Conservation (phyloP, 176 grass and related monocot genomes). For the Oryza meyeriana region DNA sequence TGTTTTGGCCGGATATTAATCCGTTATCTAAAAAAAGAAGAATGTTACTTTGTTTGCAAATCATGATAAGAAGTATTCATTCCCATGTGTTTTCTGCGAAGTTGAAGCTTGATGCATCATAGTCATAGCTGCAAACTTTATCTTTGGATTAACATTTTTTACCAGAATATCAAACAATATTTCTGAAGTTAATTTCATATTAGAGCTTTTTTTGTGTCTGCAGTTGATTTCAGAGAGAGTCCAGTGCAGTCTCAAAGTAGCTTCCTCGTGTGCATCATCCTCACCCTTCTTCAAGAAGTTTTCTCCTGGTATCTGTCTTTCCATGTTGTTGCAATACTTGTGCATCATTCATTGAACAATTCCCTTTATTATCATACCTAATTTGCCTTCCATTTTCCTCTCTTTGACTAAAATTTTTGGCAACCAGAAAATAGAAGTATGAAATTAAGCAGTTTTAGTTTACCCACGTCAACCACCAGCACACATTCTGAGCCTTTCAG, state of each 20-base stretch:
- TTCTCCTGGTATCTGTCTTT: slow-evolving; percentile 24
- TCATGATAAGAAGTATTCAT: too few species aligned
- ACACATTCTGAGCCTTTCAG: slow-evolving; percentile 43
- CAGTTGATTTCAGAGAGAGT: slow-evolving; percentile 35
- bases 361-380: neutral
- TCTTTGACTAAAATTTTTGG: slow-evolving; percentile 15
- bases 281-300: slow-evolving; percentile 53
- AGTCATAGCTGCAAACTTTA: too few species aligned
- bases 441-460: slow-evolving; percentile 34
- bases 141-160: too few species aligned
- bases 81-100: neutral
- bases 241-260: neutral
- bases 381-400: neutral
- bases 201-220: neutral
- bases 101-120: neutral
- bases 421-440: slow-evolving; percentile 31
- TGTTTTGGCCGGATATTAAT: too few species aligned
- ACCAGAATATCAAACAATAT: neutral
- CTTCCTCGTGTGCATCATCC: slow-evolving; percentile 29
- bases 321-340: neutral
- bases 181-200: neutral
- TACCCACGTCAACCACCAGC: slow-evolving; percentile 18
- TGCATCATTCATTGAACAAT: neutral
- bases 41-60: too few species aligned
- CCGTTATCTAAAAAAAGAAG: too few species aligned